Evolutionary conservation across 495 filamentous ascomycete genomes (phyloP).

Genomic region (Bryoglossum gracile): DNA sequence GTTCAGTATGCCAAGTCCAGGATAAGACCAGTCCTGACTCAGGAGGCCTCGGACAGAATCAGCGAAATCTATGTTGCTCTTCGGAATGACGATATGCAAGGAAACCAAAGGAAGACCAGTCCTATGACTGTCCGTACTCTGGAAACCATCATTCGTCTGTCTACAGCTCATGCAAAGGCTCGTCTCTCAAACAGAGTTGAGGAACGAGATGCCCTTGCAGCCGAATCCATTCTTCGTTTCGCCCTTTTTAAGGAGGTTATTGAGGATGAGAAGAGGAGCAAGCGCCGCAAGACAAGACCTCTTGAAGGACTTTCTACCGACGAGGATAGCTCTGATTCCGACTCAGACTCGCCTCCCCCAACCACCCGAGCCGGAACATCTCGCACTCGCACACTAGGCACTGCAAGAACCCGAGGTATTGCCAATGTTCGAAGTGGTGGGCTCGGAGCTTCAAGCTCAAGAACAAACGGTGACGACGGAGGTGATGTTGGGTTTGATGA

Average conservation of each 20-base stretch:
- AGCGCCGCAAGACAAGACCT: conserved; percentile 46
- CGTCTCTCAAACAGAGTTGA: conserved; percentile 90
- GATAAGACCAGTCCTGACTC: conserved; percentile 85
- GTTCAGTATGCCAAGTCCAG: conserved; percentile 95
- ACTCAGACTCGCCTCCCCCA: conserved; percentile 23
- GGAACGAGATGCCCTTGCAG: conserved; percentile 78
- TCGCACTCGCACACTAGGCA: conserved; percentile 22
- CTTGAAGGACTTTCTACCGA: conserved; percentile 35
- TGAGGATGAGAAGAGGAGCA: conserved; percentile 78
- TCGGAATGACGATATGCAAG: conserved; percentile 91
- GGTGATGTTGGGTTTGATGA: conserved; percentile 38
- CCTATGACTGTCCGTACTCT: conserved; percentile 96
- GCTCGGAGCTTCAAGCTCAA: conserved; percentile 6
- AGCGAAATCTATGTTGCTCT: conserved; percentile 88
- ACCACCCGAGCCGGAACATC: conserved; percentile 15
- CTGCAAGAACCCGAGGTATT: conserved; percentile 15
- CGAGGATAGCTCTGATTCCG: conserved; percentile 35
- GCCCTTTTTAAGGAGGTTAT: conserved; percentile 97
- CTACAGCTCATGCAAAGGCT: conserved; percentile 93
- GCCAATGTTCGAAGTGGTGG: background rate
- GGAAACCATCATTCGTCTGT: conserved; percentile 93
- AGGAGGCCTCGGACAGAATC: conserved; percentile 88
- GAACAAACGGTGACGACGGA: conserved; percentile 14
- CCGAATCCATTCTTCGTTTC: conserved; percentile 86
- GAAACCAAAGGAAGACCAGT: conserved; percentile 85